These are phyloP conservation scores for Russula sp. DNA, from an alignment of 768 basidiomycete species.

Conservation along the genomic window DNA sequence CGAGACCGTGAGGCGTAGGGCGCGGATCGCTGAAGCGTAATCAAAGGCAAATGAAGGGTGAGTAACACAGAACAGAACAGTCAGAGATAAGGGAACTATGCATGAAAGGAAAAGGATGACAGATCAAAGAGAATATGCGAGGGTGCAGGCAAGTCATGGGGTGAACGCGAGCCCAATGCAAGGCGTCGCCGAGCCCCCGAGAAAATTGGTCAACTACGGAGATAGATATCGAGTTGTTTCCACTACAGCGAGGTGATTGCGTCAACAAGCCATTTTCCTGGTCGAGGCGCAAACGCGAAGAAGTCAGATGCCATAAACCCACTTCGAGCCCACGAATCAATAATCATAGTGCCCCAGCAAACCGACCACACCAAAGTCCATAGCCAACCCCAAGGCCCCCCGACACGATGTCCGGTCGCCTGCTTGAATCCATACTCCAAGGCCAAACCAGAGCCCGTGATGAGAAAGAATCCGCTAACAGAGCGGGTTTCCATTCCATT, in stretches of 20 bases:
- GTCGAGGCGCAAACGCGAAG: background rate
- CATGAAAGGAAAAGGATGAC: too few relatives aligned
- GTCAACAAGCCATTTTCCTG: conserved; percentile 16
- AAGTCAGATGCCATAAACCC: conserved; percentile 22
- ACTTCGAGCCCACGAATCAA: conserved; percentile 26
- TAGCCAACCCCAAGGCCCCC: conserved; percentile 49
- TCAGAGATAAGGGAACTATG: too few relatives aligned
- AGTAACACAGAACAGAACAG: too few relatives aligned
- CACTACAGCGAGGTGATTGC: background rate
- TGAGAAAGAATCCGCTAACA: conserved; percentile 54
- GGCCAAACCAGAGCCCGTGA: conserved; percentile 53
- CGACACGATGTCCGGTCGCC: conserved; percentile 45
- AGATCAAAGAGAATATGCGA: too few relatives aligned
- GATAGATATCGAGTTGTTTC: background rate
- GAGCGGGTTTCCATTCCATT: conserved; percentile 46
- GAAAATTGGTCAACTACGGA: background rate
- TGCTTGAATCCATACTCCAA: conserved; percentile 49
- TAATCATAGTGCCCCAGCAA: conserved; percentile 38
- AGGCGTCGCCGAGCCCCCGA: too few relatives aligned
- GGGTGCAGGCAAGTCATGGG: too few relatives aligned
- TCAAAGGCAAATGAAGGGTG: too few relatives aligned
- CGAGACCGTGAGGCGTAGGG: too few relatives aligned
- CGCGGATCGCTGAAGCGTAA: too few relatives aligned
- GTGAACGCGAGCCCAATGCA: too few relatives aligned
- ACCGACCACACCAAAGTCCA: conserved; percentile 54